Evolutionary conservation across 495 filamentous ascomycete genomes (phyloP).

Genomic region (Penicillium goetzii): DNA sequence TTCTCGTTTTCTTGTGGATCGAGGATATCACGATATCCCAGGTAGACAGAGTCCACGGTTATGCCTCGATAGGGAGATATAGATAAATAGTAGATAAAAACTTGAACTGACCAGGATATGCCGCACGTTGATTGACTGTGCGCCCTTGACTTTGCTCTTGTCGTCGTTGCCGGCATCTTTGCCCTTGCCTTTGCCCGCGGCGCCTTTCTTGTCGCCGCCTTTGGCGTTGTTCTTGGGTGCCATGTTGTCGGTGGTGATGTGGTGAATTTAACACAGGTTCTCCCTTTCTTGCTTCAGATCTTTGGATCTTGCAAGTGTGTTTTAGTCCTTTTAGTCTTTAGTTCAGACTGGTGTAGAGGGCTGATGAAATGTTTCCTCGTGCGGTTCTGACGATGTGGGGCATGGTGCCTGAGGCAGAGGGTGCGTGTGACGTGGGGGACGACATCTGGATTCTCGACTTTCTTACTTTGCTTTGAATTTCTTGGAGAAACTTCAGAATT

Average conservation of each 20-base stretch:
- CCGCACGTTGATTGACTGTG: conserved; percentile 79
- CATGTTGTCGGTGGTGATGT: conserved; percentile 36
- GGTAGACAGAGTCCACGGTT: neutral
- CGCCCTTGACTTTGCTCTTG: conserved; percentile 66
- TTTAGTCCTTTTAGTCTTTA: neutral
- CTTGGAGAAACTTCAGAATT: neutral
- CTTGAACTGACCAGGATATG: conserved; percentile 74
- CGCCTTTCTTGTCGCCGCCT: conserved; percentile 44
- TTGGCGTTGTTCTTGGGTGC: conserved; percentile 59
- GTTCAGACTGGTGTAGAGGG: neutral
- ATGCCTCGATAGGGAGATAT: neutral
- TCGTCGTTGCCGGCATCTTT: conserved; percentile 51
- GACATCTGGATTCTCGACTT: neutral
- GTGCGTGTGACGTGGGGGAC: conserved; percentile 22
- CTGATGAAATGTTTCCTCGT: conserved; percentile 15
- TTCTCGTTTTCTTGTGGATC: neutral
- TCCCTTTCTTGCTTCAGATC: neutral
- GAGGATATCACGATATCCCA: neutral
- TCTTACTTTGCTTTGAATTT: neutral
- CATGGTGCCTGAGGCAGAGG: conserved; percentile 26
- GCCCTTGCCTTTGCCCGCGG: conserved; percentile 43
- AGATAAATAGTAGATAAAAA: conserved; percentile 3
- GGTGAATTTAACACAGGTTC: neutral
- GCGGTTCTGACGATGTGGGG: conserved; percentile 24
- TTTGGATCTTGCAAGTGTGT: neutral